Evolutionary conservation across 2,329 filamentous ascomycete genomes (phyloP), one percentile per base, ranked within the genome.

Genomic region (Microthyrium microscopicum): DNA sequence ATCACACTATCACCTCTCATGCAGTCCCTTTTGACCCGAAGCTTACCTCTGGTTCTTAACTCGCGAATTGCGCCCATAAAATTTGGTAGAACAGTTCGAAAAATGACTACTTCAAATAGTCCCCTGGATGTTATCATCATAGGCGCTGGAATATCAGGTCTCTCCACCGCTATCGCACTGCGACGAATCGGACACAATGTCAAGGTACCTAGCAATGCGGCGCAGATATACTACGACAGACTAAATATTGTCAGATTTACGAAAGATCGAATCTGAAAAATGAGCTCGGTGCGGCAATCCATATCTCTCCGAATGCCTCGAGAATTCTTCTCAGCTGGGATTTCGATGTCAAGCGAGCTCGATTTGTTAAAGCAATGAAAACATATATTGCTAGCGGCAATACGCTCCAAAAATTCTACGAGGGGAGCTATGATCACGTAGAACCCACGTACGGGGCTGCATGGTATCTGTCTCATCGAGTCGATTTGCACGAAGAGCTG

Each of bases 231-330:
- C 13, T 25, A 25, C 9, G 13, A 9, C 22, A 9, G 22, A 25
- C 22, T 25, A 13, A 25, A 25, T 13, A 13, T 9, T 25, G 13
- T 9, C 13, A 42, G 11, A 34, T 46, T n/a, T 46, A 40, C 33
- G 44, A 47, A 21, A 44, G 44, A 28, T 46, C 41, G 6, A 27
- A 22, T 3, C 52, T 60, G 35, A 49, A 50, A 33, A 53, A 54
- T 26, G 58, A 61, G 40, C 43, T 57, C 17, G 58, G 57, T 4
- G 58, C 58, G 2, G 58, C 57, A 2, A 57, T 61, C 16, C 46
- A 52, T 16, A 38, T 57, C n/a, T 48, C 50, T 13, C 55, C 56
- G 3, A 59, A 60, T 35, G 54, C 47, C 5, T 46, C 22, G 22
- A 9, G 22, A 25, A 13, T 25, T 13, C 13, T 25, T 13, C 9